phyloP scores from a whole-genome alignment of 1,284 basidiomycete species.

The Rhodotorula sp. region DNA sequence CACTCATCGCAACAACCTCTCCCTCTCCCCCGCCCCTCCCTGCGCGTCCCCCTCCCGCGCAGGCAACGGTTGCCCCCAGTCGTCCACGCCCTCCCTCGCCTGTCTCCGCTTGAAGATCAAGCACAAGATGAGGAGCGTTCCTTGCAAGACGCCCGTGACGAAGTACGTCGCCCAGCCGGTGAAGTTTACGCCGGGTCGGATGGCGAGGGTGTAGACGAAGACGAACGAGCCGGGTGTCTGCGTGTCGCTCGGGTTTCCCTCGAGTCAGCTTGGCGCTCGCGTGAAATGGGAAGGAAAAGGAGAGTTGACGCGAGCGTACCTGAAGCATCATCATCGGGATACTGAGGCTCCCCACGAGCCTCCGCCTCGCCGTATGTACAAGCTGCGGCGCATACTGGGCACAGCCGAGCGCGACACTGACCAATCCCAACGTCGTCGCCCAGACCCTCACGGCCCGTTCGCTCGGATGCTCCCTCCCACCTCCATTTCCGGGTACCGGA shows the following conservation, averaged over 20 bases:
- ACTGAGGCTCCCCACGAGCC: conserved; percentile 85
- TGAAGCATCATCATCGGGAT: conserved; percentile 95
- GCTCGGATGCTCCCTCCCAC: conserved; percentile 41
- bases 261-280: not conserved
- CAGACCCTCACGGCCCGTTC: conserved; percentile 46
- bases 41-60: not conserved
- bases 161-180: conserved; percentile 50
- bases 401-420: conserved; percentile 48
- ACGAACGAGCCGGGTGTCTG: conserved; percentile 87
- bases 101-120: conserved; percentile 56
- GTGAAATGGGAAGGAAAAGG: not conserved
- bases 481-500: conserved; percentile 4
- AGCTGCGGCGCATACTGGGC: conserved; percentile 53
- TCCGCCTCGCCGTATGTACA: conserved; percentile 64
- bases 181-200: conserved; percentile 49
- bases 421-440: conserved; percentile 51
- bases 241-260: conserved; percentile 41
- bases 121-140: conserved; percentile 62
- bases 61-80: conserved; percentile 66
- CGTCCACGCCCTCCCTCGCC: conserved; percentile 74
- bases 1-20: not conserved
- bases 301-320: conserved; percentile 51
- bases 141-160: conserved; percentile 86
- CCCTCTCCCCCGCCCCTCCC: not conserved
- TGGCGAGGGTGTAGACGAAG: conserved; percentile 80